Base-by-base conservation (phyloP, 257 asterid species). In the Asclepias syriaca region DNA sequence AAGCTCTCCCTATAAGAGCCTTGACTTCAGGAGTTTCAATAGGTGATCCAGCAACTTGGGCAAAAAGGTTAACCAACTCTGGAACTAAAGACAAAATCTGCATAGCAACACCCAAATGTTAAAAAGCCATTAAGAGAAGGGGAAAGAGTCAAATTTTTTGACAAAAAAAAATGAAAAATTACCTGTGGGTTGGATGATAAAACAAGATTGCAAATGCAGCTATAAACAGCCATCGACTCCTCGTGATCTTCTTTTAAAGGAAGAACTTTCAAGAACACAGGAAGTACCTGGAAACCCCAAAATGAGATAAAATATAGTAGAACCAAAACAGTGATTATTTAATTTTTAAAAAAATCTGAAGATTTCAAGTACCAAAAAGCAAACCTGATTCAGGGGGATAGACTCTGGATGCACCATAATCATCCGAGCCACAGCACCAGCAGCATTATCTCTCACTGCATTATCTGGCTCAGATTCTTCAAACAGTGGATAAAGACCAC, bases 371-470 rank as follows among this genome's bases (percentile, higher is more conserved):
- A 22, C 46, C 71, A 72, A 72, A 74, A 69, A 46, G 65, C 15
- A 74, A 72, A 95, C 99, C 95, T 95, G 99, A 83, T 86, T 81
- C 69, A 95, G 78, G 11, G 97, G 97, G 74, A 95, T 82, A 46
- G 97, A 80, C 80, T 92, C 95, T 12, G 97, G 96, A 70, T 95
- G 88, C 78, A 88, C 87, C 88, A 87, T 81, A 65, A 95, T 95
- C 97, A 95, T 92, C 85, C 97, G 85, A 79, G 99, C 96, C 78
- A 95, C 99, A 27, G 99, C 99, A 79, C 99, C 99, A 69, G 97
- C 97, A 53, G 99, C 98, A 81, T 95, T 95, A 81, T 95, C 98
- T 80, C 90, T 88, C 64, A 92, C 99, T 22, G 99, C 97, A 86
- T 88, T 85, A 84, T 92, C 98, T 61, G 92, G 92, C 82, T 95